Evolutionary conservation across 495 filamentous ascomycete genomes (phyloP).

Genomic region (Trichoderma erinaceum): DNA sequence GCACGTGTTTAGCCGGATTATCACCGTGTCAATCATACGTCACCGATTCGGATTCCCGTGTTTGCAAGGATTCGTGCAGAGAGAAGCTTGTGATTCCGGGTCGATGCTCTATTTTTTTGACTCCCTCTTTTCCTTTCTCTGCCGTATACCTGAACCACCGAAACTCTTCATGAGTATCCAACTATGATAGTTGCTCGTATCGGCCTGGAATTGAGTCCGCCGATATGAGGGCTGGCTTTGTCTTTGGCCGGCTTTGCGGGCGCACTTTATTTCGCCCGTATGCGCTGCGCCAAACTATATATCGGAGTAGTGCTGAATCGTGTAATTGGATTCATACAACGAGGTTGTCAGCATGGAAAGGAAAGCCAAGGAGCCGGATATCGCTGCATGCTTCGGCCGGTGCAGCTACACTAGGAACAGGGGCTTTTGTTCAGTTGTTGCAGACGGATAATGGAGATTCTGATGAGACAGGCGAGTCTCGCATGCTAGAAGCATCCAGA

Average conservation of each 20-base stretch:
- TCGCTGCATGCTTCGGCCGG: slow-evolving; percentile 44
- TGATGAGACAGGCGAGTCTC: slow-evolving; percentile 67
- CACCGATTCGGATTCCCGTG: not conserved
- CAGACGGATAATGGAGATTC: slow-evolving; percentile 54
- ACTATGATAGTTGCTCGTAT: not conserved
- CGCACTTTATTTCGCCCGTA: slow-evolving; percentile 2
- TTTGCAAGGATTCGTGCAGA: not conserved
- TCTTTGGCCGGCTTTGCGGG: slow-evolving; percentile 25
- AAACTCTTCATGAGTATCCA: not conserved
- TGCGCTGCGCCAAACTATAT: not conserved
- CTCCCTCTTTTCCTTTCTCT: not conserved
- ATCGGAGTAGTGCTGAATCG: not conserved
- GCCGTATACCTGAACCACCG: not conserved
- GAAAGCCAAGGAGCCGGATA: slow-evolving; percentile 24
- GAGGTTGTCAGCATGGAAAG: slow-evolving; percentile 20
- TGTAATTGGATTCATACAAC: slow-evolving; percentile 11
- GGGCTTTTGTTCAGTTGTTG: slow-evolving; percentile 65
- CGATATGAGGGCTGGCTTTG: slow-evolving; percentile 28
- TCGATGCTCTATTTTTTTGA: slow-evolving; percentile 6
- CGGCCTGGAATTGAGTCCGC: slow-evolving; percentile 10
- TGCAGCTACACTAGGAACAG: slow-evolving; percentile 44
- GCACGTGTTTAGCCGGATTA: slow-evolving; percentile 1
- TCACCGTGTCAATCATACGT: slow-evolving; percentile 2
- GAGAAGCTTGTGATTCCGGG: slow-evolving; percentile 8
- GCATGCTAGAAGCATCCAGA: slow-evolving; percentile 77